These are phyloP conservation scores for Thalassiosira exigua DNA, from an alignment of 352 stramenopile species.

Conservation along the genomic window DNA sequence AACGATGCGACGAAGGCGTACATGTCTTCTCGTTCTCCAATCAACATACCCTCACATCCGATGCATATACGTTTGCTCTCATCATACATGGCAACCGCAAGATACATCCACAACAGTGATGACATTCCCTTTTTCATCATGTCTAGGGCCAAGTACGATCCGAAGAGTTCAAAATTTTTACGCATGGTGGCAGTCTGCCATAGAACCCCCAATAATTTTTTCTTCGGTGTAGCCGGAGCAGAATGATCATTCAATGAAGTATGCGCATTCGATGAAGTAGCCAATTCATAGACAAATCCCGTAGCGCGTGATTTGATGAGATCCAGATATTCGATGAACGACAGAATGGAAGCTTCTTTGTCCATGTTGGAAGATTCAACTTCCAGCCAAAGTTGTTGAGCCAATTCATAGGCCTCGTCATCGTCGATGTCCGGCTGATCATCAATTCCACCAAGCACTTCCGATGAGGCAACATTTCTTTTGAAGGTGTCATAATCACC, in stretches of 20 bases:
- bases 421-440: constrained; percentile 16
- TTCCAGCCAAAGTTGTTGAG: constrained; percentile 14
- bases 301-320: constrained; percentile 16
- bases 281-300: constrained; percentile 17
- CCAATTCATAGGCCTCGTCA: constrained; percentile 30
- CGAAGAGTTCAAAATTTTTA: constrained; percentile 43
- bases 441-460: constrained; percentile 17
- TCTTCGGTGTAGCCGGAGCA: too few species aligned
- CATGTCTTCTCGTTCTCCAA: constrained; percentile 17
- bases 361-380: background rate
- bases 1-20: constrained; percentile 31
- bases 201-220: constrained; percentile 23
- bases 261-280: background rate
- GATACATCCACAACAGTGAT: constrained; percentile 45
- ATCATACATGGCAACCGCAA: constrained; percentile 30
- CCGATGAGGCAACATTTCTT: constrained; percentile 1
- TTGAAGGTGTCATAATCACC: constrained; percentile 23
- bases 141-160: constrained; percentile 27
- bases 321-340: constrained; percentile 21
- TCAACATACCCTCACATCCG: constrained; percentile 43
- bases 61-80: constrained; percentile 32
- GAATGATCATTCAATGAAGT: too few species aligned
- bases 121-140: constrained; percentile 45
- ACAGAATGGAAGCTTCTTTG: constrained; percentile 11
- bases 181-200: constrained; percentile 48